phyloP scores from a whole-genome alignment of 1,284 basidiomycete species.

The Ceratobasidium sp. region DNA sequence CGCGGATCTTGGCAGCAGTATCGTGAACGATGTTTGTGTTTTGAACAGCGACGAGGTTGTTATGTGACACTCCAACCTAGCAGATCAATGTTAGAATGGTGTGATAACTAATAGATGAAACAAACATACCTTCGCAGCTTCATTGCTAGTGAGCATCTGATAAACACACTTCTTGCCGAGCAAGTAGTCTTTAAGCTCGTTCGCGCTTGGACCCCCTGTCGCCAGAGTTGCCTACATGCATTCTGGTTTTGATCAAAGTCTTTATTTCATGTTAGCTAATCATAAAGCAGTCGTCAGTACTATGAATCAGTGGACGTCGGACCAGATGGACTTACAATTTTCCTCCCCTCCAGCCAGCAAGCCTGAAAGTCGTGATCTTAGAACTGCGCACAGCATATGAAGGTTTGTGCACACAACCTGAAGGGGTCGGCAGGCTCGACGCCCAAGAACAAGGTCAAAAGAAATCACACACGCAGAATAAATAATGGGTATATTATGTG shows the following conservation, averaged over 20 bases:
- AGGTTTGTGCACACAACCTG: no score
- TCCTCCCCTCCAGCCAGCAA: no score
- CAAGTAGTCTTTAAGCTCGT: slow-evolving; percentile 95
- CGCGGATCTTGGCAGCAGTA: slow-evolving; percentile 89
- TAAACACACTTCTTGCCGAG: slow-evolving; percentile 99
- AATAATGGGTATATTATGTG: no score
- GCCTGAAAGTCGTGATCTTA: no score
- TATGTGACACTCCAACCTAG: slow-evolving; percentile 81
- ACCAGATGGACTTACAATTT: slow-evolving; percentile 69
- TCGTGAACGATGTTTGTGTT: slow-evolving; percentile 93
- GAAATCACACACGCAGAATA: no score
- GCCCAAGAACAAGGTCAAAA: no score
- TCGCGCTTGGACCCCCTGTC: slow-evolving; percentile 80
- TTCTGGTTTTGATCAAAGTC: slow-evolving; percentile 92
- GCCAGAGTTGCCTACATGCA: slow-evolving; percentile 99
- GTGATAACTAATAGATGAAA: not conserved
- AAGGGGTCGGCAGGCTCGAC: no score
- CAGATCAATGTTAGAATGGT: slow-evolving; percentile 20
- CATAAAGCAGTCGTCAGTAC: not conserved
- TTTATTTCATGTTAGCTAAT: slow-evolving; percentile 94
- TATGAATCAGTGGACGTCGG: not conserved
- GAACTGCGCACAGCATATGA: no score
- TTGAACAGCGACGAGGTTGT: slow-evolving; percentile 89
- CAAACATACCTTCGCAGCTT: slow-evolving; percentile 79
- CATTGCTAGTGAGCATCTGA: slow-evolving; percentile 89